Evolutionary conservation across 106 monocot species (phyloP), one percentile per base, ranked within the genome.

Genomic region (Cymbidium sinense): DNA sequence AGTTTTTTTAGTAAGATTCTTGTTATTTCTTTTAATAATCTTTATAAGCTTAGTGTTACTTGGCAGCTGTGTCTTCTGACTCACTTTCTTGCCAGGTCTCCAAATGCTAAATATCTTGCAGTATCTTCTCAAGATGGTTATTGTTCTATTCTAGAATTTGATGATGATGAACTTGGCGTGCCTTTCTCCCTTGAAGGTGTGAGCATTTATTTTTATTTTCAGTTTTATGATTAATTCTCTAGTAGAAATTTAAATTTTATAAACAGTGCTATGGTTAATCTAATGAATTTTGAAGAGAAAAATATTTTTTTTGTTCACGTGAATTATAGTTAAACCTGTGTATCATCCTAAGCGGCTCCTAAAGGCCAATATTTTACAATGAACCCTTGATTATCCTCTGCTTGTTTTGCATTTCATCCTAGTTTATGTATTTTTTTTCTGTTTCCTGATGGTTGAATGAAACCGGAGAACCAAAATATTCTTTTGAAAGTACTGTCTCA

Each of bases 101-200:
- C 79, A 67, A 85, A 91, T 90, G 96, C 89, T 69, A 91, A 85
- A 84, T 88, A 90, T 84, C 80, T 96, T 55, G 89, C 93, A 34
- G 65, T 90, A 74, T 91, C 96, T 25, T 96, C 96, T 65, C 79
- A 85, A 75, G 96, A 96, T 88, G 91, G 91, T 13, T 96, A 86
- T 70, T 96, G 96, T 61, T 94, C 94, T 65, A 37, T 96, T 76
- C 37, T 96, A 72, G 89, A 96, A 75, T 96, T 96, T 84, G 94
- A 96, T 81, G 81, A 86, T 52, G 78, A 93, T 64, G 96, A 96
- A 79, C 80, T 96, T 21, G 94, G 96, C 12, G 54, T 81, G 13
- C 86, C 91, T 34, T 36, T 85, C 75, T 81, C 80, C 15, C 1
- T 73, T 44, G 70, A 85, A 90, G 96, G 96, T 95, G 84, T 51